Evolutionary conservation across 495 filamentous ascomycete genomes (phyloP), one percentile per base, ranked within the genome.

Genomic region (Copromyces sp.): DNA sequence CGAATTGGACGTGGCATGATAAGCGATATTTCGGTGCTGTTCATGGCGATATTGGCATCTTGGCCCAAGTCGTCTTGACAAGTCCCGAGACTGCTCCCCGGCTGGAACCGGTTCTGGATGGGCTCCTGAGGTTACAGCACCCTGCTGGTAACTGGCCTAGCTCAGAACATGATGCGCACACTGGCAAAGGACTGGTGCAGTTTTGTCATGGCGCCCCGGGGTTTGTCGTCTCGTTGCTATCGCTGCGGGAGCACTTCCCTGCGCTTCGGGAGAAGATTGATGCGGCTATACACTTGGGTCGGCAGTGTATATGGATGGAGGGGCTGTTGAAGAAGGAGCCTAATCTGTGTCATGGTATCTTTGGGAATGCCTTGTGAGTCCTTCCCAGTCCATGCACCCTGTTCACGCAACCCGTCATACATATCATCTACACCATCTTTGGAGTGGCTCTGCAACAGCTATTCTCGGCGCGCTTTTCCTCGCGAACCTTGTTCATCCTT

Each of bases 201-300:
- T 87, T 90, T 76, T 91, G 90, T 77, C 90, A 91, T 75, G 90
- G 90, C 16, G 89, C 87, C 2, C 88, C 90, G 1, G 90, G 89
- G 0, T 84, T 90, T n/a, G 77, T 89, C 0, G 29, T 85, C 4
- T 87, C 88, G 20, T 82, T 91, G 24, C 16, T 81, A 1, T 81
- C 84, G 7, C 81, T 91, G 70, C 73, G 80, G 38, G 75, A 81
- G 32, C 78, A 83, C 73, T 90, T 89, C 73, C 85, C 87, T 0
- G 74, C 71, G 4, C 75, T 90, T 35, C 68, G 78, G 14, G 77
- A 77, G 1, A 77, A 76, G 53, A 89, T 91, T 47, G 83, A 87
- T 14, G 69, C 42, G 9, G 87, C 85, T 0, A 77, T 90, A 6
- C 44, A 40, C 2, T 81, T 76, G 39, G 89, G 82, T 0, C 77